Base-by-base conservation (phyloP, 2,329 filamentous ascomycete species). In the Aspergillus vadensis region DNA sequence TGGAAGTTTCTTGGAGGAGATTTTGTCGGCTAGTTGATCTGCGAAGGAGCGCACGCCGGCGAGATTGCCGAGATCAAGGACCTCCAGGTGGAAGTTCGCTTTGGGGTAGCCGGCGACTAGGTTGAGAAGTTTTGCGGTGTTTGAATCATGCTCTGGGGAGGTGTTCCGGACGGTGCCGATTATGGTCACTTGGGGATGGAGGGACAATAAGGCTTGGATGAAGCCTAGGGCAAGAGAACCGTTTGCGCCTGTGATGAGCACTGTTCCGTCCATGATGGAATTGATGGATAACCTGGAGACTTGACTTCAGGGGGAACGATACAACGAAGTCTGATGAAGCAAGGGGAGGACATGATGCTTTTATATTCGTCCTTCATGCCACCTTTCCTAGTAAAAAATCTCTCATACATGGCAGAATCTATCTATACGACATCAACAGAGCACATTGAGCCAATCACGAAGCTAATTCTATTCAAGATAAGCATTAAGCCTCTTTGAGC, bases 41-140 rank as follows among this genome's bases (percentile, higher is more conserved):
- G 76, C 72, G 48, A 79, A 80, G 1, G 65, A 64, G 19, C 75
- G 67, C 1, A 80, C 77, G 4, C 64, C 67, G n/a, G 66, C 54
- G 7, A 79, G 70, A 10, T 64, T 63, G 7, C 70, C 69, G 3
- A 80, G 70, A 56, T 80, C 77, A 2, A 81, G 72, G n/a, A 64
- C 44, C 43, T 69, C 69, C 21, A 80, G 70, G 5, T 67, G 69
- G 8, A 69, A 66, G 41, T 71, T 70, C 6, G 65, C 59, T 14
- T 63, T 30, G 0, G 70, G 67, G 50, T 66, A 69, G 19, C 61
- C 54, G 27, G 67, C 43, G 2, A 72, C 47, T 6, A 68, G 56
- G 10, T 63, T 25, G 4, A 60, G 59, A 2, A 76, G 68, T 14
- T 60, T 67, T 12, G 62, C 60, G 1, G 72, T 73, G 57, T 75